Evolutionary conservation across 441 rosid species (phyloP).

Genomic region (Eutrema salsugineum): DNA sequence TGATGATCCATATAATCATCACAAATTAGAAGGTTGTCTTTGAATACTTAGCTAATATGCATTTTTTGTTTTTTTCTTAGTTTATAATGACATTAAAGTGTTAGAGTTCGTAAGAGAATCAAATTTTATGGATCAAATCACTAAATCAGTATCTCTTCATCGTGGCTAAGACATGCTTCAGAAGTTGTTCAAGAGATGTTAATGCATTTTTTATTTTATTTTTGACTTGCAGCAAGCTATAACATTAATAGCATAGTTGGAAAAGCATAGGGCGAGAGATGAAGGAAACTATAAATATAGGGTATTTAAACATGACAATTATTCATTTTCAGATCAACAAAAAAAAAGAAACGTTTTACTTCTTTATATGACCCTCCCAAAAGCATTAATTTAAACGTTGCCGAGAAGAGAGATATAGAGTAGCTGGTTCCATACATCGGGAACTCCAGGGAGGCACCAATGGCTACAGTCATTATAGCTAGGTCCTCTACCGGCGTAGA

Average conservation of each 20-base stretch:
- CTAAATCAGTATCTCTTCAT: neutral
- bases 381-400: neutral
- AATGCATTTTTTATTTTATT: neutral
- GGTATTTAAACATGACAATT: neutral
- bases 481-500: conserved; percentile 35
- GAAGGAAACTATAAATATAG: neutral
- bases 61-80: neutral
- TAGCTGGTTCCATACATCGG: conserved; percentile 62
- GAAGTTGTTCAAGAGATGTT: neutral
- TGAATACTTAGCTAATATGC: neutral
- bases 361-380: neutral
- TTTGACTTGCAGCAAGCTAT: neutral
- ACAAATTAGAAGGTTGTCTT: neutral
- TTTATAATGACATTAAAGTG: conserved; percentile 7
- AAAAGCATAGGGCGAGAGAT: neutral
- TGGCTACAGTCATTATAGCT: conserved; percentile 49
- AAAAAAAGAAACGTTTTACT: neutral
- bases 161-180: neutral
- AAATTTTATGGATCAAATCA: neutral
- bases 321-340: neutral
- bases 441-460: conserved; percentile 70
- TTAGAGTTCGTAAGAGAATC: neutral
- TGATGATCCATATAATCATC: neutral
- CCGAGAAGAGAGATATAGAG: conserved; percentile 36
- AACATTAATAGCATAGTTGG: neutral